Evolutionary conservation across 2,329 filamentous ascomycete species (phyloP).

Genomic region (Apiospora aurea): DNA sequence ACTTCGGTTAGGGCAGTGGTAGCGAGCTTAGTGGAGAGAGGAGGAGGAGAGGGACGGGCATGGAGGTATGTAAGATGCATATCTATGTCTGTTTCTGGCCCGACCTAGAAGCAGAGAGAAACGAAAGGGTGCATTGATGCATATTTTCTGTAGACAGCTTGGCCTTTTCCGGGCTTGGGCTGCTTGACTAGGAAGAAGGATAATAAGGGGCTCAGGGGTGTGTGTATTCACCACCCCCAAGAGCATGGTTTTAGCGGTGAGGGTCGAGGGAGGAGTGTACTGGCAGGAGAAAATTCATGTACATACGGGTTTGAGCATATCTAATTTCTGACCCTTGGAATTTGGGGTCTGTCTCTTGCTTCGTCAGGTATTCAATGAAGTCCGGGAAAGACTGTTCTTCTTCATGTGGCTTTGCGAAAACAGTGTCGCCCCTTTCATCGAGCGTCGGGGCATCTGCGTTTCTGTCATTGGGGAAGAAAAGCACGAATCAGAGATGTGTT

Average conservation of each 20-base stretch:
- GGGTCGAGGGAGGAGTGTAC: neutral
- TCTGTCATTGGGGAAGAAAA: neutral
- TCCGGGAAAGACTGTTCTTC: slow-evolving; percentile 66
- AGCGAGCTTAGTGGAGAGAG: too few relatives aligned
- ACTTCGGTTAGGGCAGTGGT: neutral
- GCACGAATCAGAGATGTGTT: slow-evolving; percentile 33
- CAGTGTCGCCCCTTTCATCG: slow-evolving; percentile 41
- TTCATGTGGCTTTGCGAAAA: slow-evolving; percentile 78
- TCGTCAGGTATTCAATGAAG: slow-evolving; percentile 68
- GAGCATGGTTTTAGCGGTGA: neutral
- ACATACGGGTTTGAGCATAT: slow-evolving; percentile 78
- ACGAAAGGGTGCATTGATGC: neutral
- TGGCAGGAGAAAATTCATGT: neutral
- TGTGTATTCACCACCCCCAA: neutral
- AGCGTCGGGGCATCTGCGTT: slow-evolving; percentile 62
- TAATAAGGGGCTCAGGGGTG: neutral
- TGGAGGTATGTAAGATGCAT: neutral
- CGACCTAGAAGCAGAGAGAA: neutral
- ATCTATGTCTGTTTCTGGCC: too few relatives aligned
- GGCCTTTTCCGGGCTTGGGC: neutral
- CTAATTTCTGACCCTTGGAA: slow-evolving; percentile 57
- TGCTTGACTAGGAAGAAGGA: neutral
- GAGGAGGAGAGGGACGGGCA: neutral
- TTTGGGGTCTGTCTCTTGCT: slow-evolving; percentile 58
- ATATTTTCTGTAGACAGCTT: too few relatives aligned